phyloP scores from a whole-genome alignment of 306 rosid genomes.

The Dryas alaskensis region DNA sequence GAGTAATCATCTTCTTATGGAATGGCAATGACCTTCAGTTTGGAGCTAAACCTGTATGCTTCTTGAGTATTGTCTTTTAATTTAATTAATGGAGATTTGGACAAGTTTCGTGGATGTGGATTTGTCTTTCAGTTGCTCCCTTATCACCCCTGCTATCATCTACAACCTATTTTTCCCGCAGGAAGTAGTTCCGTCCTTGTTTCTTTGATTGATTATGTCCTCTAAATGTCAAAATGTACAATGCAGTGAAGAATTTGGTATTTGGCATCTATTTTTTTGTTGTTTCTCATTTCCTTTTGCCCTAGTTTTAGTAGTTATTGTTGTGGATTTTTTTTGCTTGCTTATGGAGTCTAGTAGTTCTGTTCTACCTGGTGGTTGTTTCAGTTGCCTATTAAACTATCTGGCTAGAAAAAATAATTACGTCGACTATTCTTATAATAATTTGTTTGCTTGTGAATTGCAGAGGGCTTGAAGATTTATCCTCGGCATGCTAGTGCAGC shows the following conservation, averaged over 20 bases:
- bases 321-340: background rate
- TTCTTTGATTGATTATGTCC: background rate
- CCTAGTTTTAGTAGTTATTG: background rate
- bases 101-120: background rate
- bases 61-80: background rate
- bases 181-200: conserved; percentile 1
- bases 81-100: background rate
- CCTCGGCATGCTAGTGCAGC: conserved; percentile 62
- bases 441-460: conserved; percentile 14
- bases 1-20: conserved; percentile 3
- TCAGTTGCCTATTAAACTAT: background rate
- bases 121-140: background rate
- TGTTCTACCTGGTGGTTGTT: background rate
- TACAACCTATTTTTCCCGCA: background rate
- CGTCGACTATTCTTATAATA: background rate
- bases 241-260: background rate
- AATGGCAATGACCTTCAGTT: background rate
- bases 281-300: background rate
- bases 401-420: background rate
- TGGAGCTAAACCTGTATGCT: background rate
- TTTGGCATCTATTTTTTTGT: background rate
- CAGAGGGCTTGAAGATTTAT: conserved; percentile 92
- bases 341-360: background rate
- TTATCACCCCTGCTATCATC: background rate
- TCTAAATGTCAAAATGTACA: background rate